Evolutionary conservation across 768 basidiomycete genomes (phyloP), one percentile per base, ranked within the genome.

Genomic region (Suillus subluteus): DNA sequence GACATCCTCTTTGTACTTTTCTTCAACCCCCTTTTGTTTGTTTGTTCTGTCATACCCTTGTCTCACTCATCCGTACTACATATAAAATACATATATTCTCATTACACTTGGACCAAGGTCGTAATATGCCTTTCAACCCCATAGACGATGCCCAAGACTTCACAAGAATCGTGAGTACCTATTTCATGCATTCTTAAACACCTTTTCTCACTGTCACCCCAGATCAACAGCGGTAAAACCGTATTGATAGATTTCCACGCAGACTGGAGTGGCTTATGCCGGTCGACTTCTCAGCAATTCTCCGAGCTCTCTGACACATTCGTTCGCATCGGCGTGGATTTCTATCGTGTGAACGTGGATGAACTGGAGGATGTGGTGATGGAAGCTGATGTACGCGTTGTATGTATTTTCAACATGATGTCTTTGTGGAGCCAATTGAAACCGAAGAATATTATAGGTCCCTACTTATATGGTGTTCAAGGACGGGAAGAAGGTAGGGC

Each of bases 331-430:
- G 78, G 73, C 15, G 73, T 90, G 64, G 81, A 82, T 21, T 90
- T 91, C 75, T 91, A 88, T 82, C 91, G 90, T 74, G 87, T 93
- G 65, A 87, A 95, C 68, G 85, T 92, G 38, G 92, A 95, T 70
- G 80, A 79, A 44, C 84, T 84, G 62, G 66, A 72, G 5, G 81
- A 83, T 0, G 85, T 91, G 61, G 73, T 85, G 1, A 76, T 85
- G 66, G 88, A 90, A 75, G 86, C 84, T 62, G 85, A 85, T 48
- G 79, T 91, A 65, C 82, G 86, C 66, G 88, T 87, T 62, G 90
- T 91, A 74, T 44, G 89, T 66, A 37, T 46, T 62, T 55, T 41
- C 48, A 1, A 32, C 4, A 54, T 11, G 16, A 32, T 41, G 61
- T 8, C 50, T 21, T 32, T 66, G 5, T 40, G 44, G 26, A 18